A percentile compares a stretch with the other conserved stretches of the same genome.
Evolutionary conservation across 1,139 yeast species (phyloP).

Genomic region (Suhomyces bolitotheri): DNA sequence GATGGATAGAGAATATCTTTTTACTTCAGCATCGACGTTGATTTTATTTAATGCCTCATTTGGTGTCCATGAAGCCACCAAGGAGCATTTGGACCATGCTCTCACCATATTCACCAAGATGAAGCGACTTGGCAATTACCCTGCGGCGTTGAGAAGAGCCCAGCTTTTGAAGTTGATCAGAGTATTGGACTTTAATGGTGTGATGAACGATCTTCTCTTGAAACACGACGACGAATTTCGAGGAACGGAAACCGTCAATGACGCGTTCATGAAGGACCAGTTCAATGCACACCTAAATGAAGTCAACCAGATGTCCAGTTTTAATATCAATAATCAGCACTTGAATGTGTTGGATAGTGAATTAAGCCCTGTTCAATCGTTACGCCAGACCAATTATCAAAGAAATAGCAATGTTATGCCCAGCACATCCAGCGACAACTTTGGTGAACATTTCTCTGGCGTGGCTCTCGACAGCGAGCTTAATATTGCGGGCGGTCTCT

Average conservation of each 20-base stretch:
- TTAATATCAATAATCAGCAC: constrained; percentile 12
- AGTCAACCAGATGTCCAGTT: constrained; percentile 12
- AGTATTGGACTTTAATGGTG: constrained; percentile 67
- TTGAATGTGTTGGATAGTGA: constrained; percentile 13
- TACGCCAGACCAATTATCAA: constrained; percentile 1
- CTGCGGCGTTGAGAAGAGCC: constrained; percentile 73
- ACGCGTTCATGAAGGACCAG: constrained; percentile 9
- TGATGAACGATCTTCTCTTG: constrained; percentile 54
- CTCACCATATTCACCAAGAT: constrained; percentile 67
- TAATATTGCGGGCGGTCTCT: background rate
- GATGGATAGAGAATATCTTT: constrained; percentile 84
- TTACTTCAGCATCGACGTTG: constrained; percentile 77
- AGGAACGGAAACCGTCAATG: constrained; percentile 5
- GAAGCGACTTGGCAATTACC: constrained; percentile 75
- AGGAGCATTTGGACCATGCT: constrained; percentile 73
- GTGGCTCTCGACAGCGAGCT: constrained; percentile 14
- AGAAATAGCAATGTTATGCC: background rate
- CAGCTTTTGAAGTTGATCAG: constrained; percentile 66
- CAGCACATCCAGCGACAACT: background rate
- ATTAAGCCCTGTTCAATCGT: constrained; percentile 6
- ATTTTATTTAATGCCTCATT: constrained; percentile 77
- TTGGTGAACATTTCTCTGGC: constrained; percentile 3
- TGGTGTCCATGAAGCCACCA: constrained; percentile 78
- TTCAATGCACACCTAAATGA: constrained; percentile 16
- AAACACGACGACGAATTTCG: constrained; percentile 55